These are phyloP conservation scores for Rhizomucor pusillus DNA, from an alignment of 371 early-diverging fungal genomes.

Conservation along the genomic window DNA sequence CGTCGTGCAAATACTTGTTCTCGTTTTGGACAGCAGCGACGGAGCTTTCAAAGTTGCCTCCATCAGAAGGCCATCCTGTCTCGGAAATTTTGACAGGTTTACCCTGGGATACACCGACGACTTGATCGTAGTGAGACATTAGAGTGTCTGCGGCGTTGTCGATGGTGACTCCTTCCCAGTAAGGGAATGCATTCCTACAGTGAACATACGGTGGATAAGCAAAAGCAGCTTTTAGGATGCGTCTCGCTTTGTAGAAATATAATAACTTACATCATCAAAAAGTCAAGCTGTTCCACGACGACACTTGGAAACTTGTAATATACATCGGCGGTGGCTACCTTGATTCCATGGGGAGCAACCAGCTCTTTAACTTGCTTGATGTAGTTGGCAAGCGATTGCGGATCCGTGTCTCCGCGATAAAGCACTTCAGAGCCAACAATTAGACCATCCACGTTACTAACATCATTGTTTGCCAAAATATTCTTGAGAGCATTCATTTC, in stretches of 20 bases:
- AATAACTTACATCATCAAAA: conserved; percentile 47
- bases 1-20: conserved; percentile 30
- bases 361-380: conserved; percentile 29
- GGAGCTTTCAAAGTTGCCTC: conserved; percentile 46
- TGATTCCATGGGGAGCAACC: conserved; percentile 28
- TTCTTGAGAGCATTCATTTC: conserved; percentile 48
- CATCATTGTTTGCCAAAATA: conserved; percentile 27
- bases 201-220: conserved; percentile 1
- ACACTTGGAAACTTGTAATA: conserved; percentile 48
- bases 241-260: not conserved
- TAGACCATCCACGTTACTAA: conserved; percentile 46
- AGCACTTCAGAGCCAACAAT: conserved; percentile 66
- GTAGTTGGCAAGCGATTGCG: conserved; percentile 31
- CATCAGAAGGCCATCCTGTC: conserved; percentile 67
- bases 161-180: conserved; percentile 62
- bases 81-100: conserved; percentile 63
- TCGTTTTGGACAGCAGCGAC: conserved; percentile 53
- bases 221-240: not conserved
- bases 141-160: conserved; percentile 45
- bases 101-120: conserved; percentile 35
- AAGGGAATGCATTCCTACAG: conserved; percentile 66
- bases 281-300: conserved; percentile 54
- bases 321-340: conserved; percentile 57
- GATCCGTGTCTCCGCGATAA: conserved; percentile 53
- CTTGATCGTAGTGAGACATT: conserved; percentile 45